Evolutionary conservation across 345 rosid genomes (phyloP).

Genomic region (Populus euphratica): DNA sequence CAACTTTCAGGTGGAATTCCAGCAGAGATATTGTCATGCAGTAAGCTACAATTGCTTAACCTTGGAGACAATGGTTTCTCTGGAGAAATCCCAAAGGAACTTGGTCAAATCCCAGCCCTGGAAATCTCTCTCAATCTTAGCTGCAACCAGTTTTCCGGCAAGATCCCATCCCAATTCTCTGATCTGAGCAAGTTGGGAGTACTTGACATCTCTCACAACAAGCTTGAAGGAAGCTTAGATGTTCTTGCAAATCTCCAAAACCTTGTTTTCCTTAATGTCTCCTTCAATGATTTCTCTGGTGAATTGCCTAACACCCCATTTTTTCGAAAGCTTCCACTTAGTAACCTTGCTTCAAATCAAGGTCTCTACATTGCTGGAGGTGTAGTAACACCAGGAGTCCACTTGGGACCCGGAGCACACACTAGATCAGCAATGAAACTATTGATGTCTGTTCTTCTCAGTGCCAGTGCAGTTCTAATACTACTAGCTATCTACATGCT

Average conservation of each 20-base stretch:
- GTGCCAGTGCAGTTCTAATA: constrained; percentile 56
- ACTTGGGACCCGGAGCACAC: constrained; percentile 25
- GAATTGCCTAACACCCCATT: constrained; percentile 77
- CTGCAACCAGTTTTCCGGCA: constrained; percentile 63
- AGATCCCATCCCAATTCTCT: constrained; percentile 66
- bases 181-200: constrained; percentile 65
- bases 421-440: constrained; percentile 52
- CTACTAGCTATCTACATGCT: constrained; percentile 59
- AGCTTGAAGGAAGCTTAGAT: constrained; percentile 55
- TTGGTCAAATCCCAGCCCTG: constrained; percentile 68
- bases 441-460: constrained; percentile 57
- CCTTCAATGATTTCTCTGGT: constrained; percentile 86
- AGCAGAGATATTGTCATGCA: constrained; percentile 60
- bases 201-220: constrained; percentile 83
- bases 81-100: constrained; percentile 73
- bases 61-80: constrained; percentile 66
- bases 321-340: constrained; percentile 69
- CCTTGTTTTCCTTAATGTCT: constrained; percentile 86
- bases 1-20: constrained; percentile 68
- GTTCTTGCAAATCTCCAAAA: constrained; percentile 64
- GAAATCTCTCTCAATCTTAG: constrained; percentile 90
- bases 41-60: constrained; percentile 66
- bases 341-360: constrained; percentile 63
- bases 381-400: constrained; percentile 38
- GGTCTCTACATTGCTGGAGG: constrained; percentile 57